Base-by-base conservation (phyloP, 1,284 basidiomycete genomes). In the Sparassis latifolia region DNA sequence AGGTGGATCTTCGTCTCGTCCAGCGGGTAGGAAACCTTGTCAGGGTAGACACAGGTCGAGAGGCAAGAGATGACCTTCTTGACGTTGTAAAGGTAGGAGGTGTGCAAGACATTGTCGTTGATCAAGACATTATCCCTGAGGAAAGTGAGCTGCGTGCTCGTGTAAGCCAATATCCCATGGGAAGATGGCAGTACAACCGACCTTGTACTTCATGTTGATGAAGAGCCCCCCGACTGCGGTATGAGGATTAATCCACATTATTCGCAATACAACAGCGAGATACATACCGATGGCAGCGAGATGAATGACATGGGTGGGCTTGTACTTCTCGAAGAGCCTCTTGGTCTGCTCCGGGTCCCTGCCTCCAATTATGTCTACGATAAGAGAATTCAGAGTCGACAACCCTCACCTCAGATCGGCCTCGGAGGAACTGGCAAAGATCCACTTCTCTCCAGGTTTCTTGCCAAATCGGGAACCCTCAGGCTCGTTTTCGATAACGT, bases 301-400 rank as follows among this genome's bases (percentile, higher is more conserved):
- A 71, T 96, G 92, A 60, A 95, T 93, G 56, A 95, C 89, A 76
- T 93, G 86, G 0, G 89, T 94, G 0, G 92, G 92, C 61, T 87
- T 84, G 71, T 94, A 84, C 69, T 89, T 92, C 61, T 89, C 84
- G 58, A 89, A 94, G 60, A 94, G 71, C 62, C 73, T 73, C 59
- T 71, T 69, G 42, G 88, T 84, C 63, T 83, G 78, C 78, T 60
- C 89, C 89, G 55, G 20, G 50, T 40, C 30, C 12, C 30, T 48
- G 6, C 5, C 4, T 20, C 20, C 12, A 20, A 20, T 32, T 33
- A 33, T 10, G 3, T 20, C 20, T 20, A 20, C 20, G 20, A 20
- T 20, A 20, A 20, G 20, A 20, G 20, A 20, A 20, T 20, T 20
- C 20, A 20, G 20, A 10, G 29, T 44, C 20, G 28, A 4, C 45